A percentile compares a stretch with the other conserved stretches of the same genome.
Evolutionary conservation across 257 asterid species (phyloP).

Genomic region (Penstemon newberryi): DNA sequence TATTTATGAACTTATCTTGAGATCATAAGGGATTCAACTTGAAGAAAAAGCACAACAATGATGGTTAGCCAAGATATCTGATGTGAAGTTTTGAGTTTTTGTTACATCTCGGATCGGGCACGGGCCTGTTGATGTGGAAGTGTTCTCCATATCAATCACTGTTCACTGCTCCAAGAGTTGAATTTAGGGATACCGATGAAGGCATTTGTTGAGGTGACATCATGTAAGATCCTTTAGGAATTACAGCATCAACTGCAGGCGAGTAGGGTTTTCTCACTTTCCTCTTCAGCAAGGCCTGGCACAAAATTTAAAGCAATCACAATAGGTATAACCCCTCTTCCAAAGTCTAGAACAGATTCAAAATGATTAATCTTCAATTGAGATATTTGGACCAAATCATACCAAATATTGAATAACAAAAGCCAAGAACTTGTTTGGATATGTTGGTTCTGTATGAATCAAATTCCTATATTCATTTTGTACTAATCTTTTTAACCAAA

Average conservation of each 20-base stretch:
- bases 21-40: not conserved
- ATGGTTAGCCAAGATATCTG: not conserved
- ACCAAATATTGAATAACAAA: too few species aligned
- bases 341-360: not conserved
- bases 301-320: constrained; percentile 11
- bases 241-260: constrained; percentile 53
- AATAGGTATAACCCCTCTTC: constrained; percentile 4
- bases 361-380: too few species aligned
- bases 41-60: too few species aligned
- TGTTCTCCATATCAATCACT: constrained; percentile 40
- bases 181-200: constrained; percentile 48
- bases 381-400: too few species aligned
- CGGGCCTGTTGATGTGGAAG: not conserved
- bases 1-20: too few species aligned
- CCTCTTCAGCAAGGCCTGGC: constrained; percentile 64
- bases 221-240: constrained; percentile 45
- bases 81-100: not conserved
- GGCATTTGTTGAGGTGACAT: constrained; percentile 84
- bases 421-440: too few species aligned
- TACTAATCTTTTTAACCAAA: too few species aligned
- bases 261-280: constrained; percentile 86
- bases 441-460: too few species aligned
- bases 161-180: constrained; percentile 72
- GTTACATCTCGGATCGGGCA: not conserved
- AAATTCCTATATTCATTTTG: too few species aligned